These are phyloP conservation scores for Erysimum cheiri DNA, from an alignment of 441 rosid genomes.

Conservation along the genomic window DNA sequence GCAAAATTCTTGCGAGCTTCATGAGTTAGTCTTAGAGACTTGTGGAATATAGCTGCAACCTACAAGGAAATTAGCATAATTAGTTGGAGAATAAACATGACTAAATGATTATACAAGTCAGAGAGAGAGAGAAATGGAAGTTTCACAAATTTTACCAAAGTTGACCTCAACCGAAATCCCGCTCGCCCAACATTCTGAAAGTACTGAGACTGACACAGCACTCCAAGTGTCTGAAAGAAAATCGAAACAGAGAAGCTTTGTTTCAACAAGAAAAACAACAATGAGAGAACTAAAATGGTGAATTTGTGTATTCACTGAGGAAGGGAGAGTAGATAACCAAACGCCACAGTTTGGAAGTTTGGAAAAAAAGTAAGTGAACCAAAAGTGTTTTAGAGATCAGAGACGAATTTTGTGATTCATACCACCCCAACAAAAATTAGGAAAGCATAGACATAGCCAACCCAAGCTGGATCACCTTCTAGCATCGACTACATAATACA, in stretches of 20 bases:
- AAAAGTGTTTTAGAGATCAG: neutral
- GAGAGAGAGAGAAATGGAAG: slow-evolving; percentile 8
- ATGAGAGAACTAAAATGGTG: too few relatives aligned
- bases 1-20: slow-evolving; percentile 84
- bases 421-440: slow-evolving; percentile 86
- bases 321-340: too few relatives aligned
- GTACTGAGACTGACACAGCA: slow-evolving; percentile 85
- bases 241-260: neutral
- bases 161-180: slow-evolving; percentile 88
- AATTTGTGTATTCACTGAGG: too few relatives aligned
- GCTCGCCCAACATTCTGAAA: slow-evolving; percentile 85
- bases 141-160: slow-evolving; percentile 63
- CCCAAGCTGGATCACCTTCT: slow-evolving; percentile 90
- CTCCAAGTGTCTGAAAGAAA: slow-evolving; percentile 71
- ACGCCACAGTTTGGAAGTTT: too few relatives aligned
- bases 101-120: slow-evolving; percentile 8
- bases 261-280: too few relatives aligned
- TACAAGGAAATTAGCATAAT: slow-evolving; percentile 44
- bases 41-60: slow-evolving; percentile 95
- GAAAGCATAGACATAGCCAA: slow-evolving; percentile 88
- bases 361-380: too few relatives aligned
- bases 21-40: slow-evolving; percentile 82
- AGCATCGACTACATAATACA: slow-evolving; percentile 85
- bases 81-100: slow-evolving; percentile 28
- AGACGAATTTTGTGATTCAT: slow-evolving; percentile 33